Conservation (phyloP, 176 grass and related monocot species). For the Oryza punctata region DNA sequence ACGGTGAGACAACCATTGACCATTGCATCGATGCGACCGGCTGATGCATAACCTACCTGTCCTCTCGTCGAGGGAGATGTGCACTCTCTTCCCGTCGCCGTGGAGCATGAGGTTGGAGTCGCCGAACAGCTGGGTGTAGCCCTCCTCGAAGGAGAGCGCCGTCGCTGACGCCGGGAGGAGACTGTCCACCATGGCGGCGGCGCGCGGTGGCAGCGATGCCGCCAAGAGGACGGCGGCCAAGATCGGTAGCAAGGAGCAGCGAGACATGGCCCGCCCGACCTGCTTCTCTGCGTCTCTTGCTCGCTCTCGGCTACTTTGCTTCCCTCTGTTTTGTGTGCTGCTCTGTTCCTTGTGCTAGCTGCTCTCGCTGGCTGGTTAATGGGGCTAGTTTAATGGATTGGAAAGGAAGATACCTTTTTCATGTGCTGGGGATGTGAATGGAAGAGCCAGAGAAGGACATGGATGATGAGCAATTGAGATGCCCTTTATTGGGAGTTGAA, state of each 20-base stretch:
- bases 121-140: slow-evolving; percentile 88
- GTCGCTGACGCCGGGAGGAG: slow-evolving; percentile 36
- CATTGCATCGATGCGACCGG: too few species aligned
- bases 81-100: slow-evolving; percentile 63
- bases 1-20: not conserved
- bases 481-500: slow-evolving; percentile 45
- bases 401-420: slow-evolving; percentile 46
- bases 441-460: slow-evolving; percentile 2
- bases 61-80: slow-evolving; percentile 79
- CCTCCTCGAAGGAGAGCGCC: slow-evolving; percentile 69
- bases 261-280: slow-evolving; percentile 41
- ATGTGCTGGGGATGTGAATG: slow-evolving; percentile 10
- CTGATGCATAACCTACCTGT: slow-evolving; percentile 42
- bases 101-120: slow-evolving; percentile 89
- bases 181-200: slow-evolving; percentile 18
- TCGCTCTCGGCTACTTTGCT: not conserved
- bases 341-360: not conserved
- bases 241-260: slow-evolving; percentile 15
- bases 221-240: slow-evolving; percentile 23
- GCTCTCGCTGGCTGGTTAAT: not conserved
- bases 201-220: not conserved
- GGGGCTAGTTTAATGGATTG: not conserved
- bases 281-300: not conserved
- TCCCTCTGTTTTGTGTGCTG: not conserved
- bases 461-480: slow-evolving; percentile 5